Percentiles rank a stretch among this genome's conserved stretches.
phyloP scores from a whole-genome alignment of 2,329 filamentous ascomycete genomes.

The Alternaria burnsii region DNA sequence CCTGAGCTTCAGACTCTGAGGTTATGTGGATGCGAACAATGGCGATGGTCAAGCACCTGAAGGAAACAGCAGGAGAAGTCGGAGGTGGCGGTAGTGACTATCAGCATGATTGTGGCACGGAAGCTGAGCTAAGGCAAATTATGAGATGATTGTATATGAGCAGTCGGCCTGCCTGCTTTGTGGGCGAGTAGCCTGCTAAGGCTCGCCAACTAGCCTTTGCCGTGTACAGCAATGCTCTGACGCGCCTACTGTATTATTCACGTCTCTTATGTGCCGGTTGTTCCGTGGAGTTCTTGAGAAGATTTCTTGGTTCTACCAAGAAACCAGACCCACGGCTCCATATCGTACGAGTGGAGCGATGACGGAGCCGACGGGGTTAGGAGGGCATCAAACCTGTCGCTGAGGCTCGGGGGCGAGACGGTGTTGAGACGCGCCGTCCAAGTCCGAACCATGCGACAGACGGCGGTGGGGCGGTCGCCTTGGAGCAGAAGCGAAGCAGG shows the following conservation, averaged over 20 bases:
- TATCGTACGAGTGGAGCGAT: constrained; percentile 10
- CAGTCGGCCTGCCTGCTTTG: neutral
- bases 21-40: neutral
- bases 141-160: neutral
- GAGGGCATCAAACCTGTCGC: constrained; percentile 8
- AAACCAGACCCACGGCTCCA: constrained; percentile 4
- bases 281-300: neutral
- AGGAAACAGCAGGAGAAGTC: neutral
- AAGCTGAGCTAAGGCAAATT: neutral
- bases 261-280: constrained; percentile 7
- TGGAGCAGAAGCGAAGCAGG: constrained; percentile 4
- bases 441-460: constrained; percentile 15
- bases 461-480: constrained; percentile 24
- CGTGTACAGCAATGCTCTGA: neutral
- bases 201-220: neutral
- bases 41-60: too few relatives aligned
- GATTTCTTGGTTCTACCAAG: neutral
- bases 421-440: constrained; percentile 19
- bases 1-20: neutral
- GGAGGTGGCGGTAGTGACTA: neutral
- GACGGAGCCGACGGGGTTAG: constrained; percentile 12
- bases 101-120: neutral
- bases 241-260: constrained; percentile 1
- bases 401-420: constrained; percentile 11
- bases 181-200: neutral